These are phyloP conservation scores for Penicillium sp. DNA, from an alignment of 2,329 filamentous ascomycete species.

Conservation along the genomic window DNA sequence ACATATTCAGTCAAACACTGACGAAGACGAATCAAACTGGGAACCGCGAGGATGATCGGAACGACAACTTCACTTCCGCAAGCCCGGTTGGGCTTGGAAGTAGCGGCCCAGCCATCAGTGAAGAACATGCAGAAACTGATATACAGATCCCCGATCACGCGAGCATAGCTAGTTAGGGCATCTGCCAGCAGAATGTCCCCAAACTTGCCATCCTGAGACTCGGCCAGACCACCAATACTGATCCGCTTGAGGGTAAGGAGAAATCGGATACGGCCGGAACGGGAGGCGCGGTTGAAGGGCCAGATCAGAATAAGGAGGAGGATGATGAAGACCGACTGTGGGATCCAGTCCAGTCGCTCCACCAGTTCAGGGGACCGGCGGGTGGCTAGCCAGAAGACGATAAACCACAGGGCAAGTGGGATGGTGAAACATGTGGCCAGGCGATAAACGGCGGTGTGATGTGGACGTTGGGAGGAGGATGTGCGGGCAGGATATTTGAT, in stretches of 20 bases:
- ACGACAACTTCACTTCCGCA: conserved; percentile 79
- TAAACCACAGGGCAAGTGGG: conserved; percentile 68
- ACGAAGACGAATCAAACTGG: conserved; percentile 79
- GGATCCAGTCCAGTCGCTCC: conserved; percentile 77
- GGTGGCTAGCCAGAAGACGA: conserved; percentile 81
- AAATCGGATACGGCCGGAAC: conserved; percentile 71
- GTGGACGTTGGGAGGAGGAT: conserved; percentile 66
- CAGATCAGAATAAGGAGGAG: conserved; percentile 69
- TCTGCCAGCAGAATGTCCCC: conserved; percentile 92
- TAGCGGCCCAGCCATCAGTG: conserved; percentile 66
- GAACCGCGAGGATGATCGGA: conserved; percentile 78
- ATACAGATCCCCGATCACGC: conserved; percentile 85
- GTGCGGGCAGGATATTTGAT: conserved; percentile 80
- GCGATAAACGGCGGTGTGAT: conserved; percentile 81
- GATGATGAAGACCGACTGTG: conserved; percentile 75
- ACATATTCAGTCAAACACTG: conserved; percentile 89
- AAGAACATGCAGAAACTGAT: conserved; percentile 92
- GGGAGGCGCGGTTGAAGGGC: conserved; percentile 67
- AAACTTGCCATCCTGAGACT: conserved; percentile 85
- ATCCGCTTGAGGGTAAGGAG: conserved; percentile 74
- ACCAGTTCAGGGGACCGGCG: conserved; percentile 67
- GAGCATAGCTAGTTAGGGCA: conserved; percentile 90
- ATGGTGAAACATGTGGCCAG: conserved; percentile 74
- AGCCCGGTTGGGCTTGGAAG: conserved; percentile 72
- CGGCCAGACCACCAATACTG: conserved; percentile 78